phyloP scores from a whole-genome alignment of 73 alveolate genomes.

The Paramecium bursaria region DNA sequence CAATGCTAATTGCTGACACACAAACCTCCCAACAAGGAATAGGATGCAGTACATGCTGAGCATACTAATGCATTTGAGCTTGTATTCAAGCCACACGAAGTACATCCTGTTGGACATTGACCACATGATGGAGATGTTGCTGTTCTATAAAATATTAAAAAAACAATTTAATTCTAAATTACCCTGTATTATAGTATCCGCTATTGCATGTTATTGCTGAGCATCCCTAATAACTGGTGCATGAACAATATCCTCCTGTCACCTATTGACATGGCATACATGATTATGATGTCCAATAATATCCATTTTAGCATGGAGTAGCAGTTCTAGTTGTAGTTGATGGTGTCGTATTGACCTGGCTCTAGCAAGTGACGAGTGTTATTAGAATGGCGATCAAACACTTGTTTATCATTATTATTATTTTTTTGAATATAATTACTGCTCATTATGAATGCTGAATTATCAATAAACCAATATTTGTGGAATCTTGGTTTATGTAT shows the following conservation, averaged over 20 bases:
- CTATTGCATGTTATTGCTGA: not conserved
- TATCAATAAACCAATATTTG: too few species aligned
- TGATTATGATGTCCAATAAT: not conserved
- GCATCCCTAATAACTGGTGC: not conserved
- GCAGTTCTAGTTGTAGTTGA: too few species aligned
- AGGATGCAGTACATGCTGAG: not conserved
- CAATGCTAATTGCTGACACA: not conserved
- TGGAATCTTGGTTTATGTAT: too few species aligned
- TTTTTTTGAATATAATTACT: too few species aligned
- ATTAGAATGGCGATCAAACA: too few species aligned
- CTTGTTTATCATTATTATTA: too few species aligned
- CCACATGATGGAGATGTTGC: not conserved
- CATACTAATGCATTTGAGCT: not conserved
- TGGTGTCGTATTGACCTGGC: too few species aligned
- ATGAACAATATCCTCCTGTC: not conserved
- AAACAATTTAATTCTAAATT: too few species aligned
- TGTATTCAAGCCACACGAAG: not conserved
- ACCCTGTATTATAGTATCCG: too few species aligned
- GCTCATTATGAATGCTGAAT: too few species aligned
- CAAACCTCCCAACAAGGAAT: not conserved
- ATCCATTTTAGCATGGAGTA: too few species aligned
- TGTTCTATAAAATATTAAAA: not conserved
- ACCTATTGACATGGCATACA: not conserved
- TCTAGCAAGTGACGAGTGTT: too few species aligned
- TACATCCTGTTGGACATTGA: not conserved